These are phyloP conservation scores for Diaporthe batatas DNA, from an alignment of 2,329 filamentous ascomycete species.

Conservation along the genomic window DNA sequence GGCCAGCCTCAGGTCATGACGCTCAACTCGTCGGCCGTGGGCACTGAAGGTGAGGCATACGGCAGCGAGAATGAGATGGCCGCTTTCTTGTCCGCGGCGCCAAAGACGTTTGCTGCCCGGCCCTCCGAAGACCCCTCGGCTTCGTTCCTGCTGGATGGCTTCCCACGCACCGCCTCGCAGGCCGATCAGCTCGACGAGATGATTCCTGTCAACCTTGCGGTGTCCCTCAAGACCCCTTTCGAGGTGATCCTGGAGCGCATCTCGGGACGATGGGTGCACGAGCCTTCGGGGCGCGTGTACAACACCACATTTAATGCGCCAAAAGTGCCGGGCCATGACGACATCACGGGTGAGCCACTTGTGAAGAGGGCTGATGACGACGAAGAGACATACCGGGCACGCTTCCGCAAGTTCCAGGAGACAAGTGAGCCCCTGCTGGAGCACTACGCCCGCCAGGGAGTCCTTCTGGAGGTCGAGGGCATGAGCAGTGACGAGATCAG, in stretches of 20 bases:
- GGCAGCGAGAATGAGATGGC: conserved; percentile 53
- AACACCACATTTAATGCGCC: conserved; percentile 95
- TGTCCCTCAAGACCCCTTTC: conserved; percentile 87
- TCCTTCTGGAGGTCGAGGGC: conserved; percentile 88
- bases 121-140: conserved; percentile 79
- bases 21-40: conserved; percentile 61
- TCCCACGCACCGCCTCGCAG: conserved; percentile 88
- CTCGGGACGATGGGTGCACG: conserved; percentile 92
- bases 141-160: conserved; percentile 96
- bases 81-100: conserved; percentile 57
- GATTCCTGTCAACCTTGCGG: conserved; percentile 94
- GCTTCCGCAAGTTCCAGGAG: conserved; percentile 87
- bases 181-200: conserved; percentile 82
- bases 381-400: conserved; percentile 84
- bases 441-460: conserved; percentile 87
- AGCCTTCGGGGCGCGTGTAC: conserved; percentile 91
- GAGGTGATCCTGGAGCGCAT: conserved; percentile 92
- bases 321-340: conserved; percentile 83
- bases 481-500: conserved; percentile 95
- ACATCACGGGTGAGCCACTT: conserved; percentile 89
- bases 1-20: conserved; percentile 64
- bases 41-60: conserved; percentile 50
- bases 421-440: conserved; percentile 87
- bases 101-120: conserved; percentile 54
- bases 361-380: conserved; percentile 88